These are phyloP conservation scores for Leucoagaricus sp. DNA, from an alignment of 1,284 basidiomycete genomes.

Conservation along the genomic window DNA sequence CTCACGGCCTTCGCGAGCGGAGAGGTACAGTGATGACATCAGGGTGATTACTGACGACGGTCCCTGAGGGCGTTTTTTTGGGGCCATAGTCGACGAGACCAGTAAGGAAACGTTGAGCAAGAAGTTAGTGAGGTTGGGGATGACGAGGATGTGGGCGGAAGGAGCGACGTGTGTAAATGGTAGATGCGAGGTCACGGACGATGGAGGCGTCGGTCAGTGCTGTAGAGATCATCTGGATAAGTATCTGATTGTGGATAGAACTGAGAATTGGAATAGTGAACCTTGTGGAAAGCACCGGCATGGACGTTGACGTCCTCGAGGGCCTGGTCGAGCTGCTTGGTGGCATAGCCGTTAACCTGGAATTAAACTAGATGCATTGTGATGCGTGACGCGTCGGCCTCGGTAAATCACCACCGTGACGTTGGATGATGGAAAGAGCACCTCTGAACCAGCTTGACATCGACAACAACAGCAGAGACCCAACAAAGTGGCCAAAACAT, in stretches of 20 bases:
- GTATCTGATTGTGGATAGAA: too few relatives aligned
- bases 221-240: conserved; percentile 99
- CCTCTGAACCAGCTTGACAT: conserved; percentile 87
- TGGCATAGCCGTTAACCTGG: conserved; percentile 79
- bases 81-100: conserved; percentile 71
- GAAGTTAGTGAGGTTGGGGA: conserved; percentile 96
- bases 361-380: too few relatives aligned
- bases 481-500: conserved; percentile 78
- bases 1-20: conserved; percentile 61
- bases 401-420: conserved; percentile 8
- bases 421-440: conserved; percentile 30
- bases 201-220: conserved; percentile 97
- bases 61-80: conserved; percentile 71
- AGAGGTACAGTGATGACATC: conserved; percentile 96
- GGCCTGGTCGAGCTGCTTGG: conserved; percentile 85
- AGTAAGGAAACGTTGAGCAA: conserved; percentile 90
- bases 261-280: conserved; percentile 48
- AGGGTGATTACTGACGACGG: conserved; percentile 96
- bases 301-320: conserved; percentile 89
- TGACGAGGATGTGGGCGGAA: conserved; percentile 91
- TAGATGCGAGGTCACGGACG: conserved; percentile 92
- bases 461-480: conserved; percentile 91
- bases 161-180: conserved; percentile 87
- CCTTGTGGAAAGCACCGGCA: conserved; percentile 95
- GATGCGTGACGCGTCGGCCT: conserved; percentile 11